Evolutionary conservation across 2,329 filamentous ascomycete species (phyloP).

Genomic region (Aspergillus eucalypticola): DNA sequence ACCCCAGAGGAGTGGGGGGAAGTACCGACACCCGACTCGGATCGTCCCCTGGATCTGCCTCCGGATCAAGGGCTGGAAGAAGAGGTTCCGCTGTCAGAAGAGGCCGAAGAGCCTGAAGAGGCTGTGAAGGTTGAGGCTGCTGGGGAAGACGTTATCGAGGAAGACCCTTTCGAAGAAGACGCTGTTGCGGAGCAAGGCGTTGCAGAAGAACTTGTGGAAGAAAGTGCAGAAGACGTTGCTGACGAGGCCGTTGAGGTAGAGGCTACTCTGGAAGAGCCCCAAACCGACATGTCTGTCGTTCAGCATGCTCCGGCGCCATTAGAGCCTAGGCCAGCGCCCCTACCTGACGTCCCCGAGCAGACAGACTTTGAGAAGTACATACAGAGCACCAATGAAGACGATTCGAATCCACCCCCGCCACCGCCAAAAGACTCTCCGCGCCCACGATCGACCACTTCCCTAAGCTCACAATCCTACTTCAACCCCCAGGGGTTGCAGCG

Average conservation of each 20-base stretch:
- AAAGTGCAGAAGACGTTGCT: neutral
- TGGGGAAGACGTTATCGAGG: neutral
- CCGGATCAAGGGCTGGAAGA: neutral
- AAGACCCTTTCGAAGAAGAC: neutral
- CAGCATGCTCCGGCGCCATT: constrained; percentile 27
- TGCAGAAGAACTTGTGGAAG: neutral
- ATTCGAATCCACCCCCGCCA: constrained; percentile 32
- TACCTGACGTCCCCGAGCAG: constrained; percentile 24
- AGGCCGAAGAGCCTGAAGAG: neutral
- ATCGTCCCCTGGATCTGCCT: neutral
- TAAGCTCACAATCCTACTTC: constrained; percentile 44
- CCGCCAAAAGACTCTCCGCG: constrained; percentile 41
- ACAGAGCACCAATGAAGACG: constrained; percentile 36
- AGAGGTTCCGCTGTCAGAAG: neutral
- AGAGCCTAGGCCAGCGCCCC: constrained; percentile 19
- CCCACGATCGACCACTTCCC: constrained; percentile 29
- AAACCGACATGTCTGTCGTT: constrained; percentile 32
- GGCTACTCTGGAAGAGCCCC: constrained; percentile 1
- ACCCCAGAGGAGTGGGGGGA: neutral
- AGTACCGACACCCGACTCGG: neutral
- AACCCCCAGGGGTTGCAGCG: constrained; percentile 55
- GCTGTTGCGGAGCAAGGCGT: neutral
- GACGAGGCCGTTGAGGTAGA: neutral
- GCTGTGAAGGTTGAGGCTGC: too few relatives aligned
- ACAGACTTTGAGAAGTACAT: constrained; percentile 47